Evolutionary conservation across 352 stramenopile genomes (phyloP).

Genomic region (Hyaloperonospora arabidopsidis): DNA sequence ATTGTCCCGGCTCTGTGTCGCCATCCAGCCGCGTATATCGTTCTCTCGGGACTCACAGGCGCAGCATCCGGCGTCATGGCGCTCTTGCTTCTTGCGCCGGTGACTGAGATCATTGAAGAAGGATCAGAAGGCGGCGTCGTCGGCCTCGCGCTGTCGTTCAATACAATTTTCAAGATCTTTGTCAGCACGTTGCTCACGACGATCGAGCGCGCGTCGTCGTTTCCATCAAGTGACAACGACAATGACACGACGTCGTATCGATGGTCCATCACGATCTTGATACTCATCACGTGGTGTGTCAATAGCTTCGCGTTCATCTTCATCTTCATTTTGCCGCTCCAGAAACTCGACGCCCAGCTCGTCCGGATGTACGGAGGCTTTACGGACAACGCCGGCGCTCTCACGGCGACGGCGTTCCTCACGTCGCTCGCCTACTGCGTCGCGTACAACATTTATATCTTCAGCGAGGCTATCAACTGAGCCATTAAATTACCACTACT

Average conservation of each 20-base stretch:
- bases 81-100: conserved; percentile 30
- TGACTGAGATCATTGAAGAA: conserved; percentile 58
- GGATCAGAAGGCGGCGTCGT: conserved; percentile 50
- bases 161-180: conserved; percentile 44
- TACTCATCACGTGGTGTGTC: conserved; percentile 30
- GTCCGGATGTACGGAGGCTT: conserved; percentile 63
- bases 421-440: conserved; percentile 37
- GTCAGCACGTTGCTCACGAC: conserved; percentile 34
- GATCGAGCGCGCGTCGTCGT: conserved; percentile 32
- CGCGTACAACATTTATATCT: conserved; percentile 41
- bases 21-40: conserved; percentile 20
- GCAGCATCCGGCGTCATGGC: conserved; percentile 29
- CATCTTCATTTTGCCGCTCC: conserved; percentile 35
- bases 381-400: conserved; percentile 31
- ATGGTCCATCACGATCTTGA: conserved; percentile 27
- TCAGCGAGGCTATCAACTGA: conserved; percentile 28
- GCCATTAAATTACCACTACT: conserved; percentile 5
- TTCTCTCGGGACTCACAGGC: conserved; percentile 23
- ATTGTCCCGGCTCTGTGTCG: conserved; percentile 25
- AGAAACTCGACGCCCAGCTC: conserved; percentile 59
- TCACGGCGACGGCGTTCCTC: conserved; percentile 32
- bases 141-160: conserved; percentile 43
- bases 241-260: conserved; percentile 20
- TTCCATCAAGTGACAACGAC: conserved; percentile 17
- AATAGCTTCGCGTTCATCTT: conserved; percentile 30